Percentiles rank a stretch among this genome's conserved stretches.
phyloP scores from a whole-genome alignment of 352 stramenopile genomes.

The Globisporangium orthogonon region DNA sequence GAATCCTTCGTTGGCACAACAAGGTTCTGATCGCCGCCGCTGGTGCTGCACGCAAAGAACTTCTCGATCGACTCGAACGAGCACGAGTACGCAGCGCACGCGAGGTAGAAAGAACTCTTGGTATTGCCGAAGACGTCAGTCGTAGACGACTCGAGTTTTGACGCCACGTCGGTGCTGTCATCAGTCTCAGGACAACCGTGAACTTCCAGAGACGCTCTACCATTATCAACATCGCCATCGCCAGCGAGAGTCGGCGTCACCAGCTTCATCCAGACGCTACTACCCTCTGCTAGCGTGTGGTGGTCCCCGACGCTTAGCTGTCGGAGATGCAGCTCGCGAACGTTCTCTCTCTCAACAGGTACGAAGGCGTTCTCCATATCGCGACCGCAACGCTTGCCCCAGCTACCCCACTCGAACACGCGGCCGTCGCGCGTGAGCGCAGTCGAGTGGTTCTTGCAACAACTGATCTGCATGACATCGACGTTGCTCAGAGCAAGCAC shows the following conservation, averaged over 20 bases:
- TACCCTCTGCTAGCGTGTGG: slow-evolving; percentile 30
- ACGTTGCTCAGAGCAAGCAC: slow-evolving; percentile 42
- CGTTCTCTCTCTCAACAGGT: slow-evolving; percentile 28
- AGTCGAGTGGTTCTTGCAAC: slow-evolving; percentile 49
- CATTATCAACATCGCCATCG: not conserved
- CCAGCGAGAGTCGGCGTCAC: slow-evolving; percentile 8
- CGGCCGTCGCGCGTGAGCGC: slow-evolving; percentile 30
- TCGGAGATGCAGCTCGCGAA: slow-evolving; percentile 15
- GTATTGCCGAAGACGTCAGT: slow-evolving; percentile 1
- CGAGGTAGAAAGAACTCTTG: slow-evolving; percentile 18
- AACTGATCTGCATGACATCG: slow-evolving; percentile 38
- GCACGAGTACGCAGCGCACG: slow-evolving; percentile 20
- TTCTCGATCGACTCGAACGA: slow-evolving; percentile 18
- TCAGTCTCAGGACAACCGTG: slow-evolving; percentile 11
- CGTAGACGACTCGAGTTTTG: not conserved
- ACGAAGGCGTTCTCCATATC: slow-evolving; percentile 56
- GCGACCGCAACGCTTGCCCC: slow-evolving; percentile 41
- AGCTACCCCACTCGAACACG: slow-evolving; percentile 71
- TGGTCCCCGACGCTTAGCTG: slow-evolving; percentile 6
- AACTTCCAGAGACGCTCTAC: not conserved
- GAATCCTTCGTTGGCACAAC: not conserved
- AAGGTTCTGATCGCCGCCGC: not conserved
- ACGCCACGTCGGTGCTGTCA: not conserved
- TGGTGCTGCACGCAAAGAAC: slow-evolving; percentile 7
- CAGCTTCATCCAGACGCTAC: slow-evolving; percentile 54